Percentiles rank a stretch among this genome's conserved stretches.
Conservation (phyloP, 2,329 filamentous ascomycete genomes). For the Aureobasidium sp. region DNA sequence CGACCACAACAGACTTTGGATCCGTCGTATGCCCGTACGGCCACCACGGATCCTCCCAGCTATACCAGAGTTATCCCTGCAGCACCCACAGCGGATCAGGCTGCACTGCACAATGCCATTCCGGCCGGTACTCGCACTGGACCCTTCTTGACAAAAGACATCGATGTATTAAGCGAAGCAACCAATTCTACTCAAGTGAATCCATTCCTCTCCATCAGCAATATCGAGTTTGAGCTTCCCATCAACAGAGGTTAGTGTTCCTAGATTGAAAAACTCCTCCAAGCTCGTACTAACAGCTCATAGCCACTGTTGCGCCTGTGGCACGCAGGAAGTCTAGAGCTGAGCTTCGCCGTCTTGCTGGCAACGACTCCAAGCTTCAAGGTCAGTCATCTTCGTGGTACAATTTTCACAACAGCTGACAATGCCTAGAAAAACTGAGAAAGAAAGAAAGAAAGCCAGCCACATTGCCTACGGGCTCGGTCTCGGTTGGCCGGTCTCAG, state of each 20-base stretch:
- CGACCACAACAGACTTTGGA: slow-evolving; percentile 1
- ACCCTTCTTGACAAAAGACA: slow-evolving; percentile 36
- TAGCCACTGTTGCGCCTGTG: slow-evolving; percentile 37
- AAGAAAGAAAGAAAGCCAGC: slow-evolving; percentile 26
- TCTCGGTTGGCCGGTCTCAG: slow-evolving; percentile 7
- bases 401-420: not conserved
- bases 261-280: slow-evolving; percentile 14
- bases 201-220: slow-evolving; percentile 38
- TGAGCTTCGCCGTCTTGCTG: slow-evolving; percentile 37
- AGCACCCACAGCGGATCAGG: slow-evolving; percentile 22
- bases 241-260: slow-evolving; percentile 37
- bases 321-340: slow-evolving; percentile 39
- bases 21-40: not conserved
- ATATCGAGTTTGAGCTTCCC: slow-evolving; percentile 34
- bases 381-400: slow-evolving; percentile 14
- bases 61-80: not conserved
- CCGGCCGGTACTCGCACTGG: slow-evolving; percentile 27
- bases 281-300: slow-evolving; percentile 15
- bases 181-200: slow-evolving; percentile 39
- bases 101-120: slow-evolving; percentile 23
- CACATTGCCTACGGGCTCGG: not conserved
- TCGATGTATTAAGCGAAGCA: slow-evolving; percentile 33
- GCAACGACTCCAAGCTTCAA: slow-evolving; percentile 35
- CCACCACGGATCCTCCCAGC: not conserved
- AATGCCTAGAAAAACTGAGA: slow-evolving; percentile 27